Evolutionary conservation across 352 stramenopile species (phyloP).

Genomic region (Thraustochytrium striatum): DNA sequence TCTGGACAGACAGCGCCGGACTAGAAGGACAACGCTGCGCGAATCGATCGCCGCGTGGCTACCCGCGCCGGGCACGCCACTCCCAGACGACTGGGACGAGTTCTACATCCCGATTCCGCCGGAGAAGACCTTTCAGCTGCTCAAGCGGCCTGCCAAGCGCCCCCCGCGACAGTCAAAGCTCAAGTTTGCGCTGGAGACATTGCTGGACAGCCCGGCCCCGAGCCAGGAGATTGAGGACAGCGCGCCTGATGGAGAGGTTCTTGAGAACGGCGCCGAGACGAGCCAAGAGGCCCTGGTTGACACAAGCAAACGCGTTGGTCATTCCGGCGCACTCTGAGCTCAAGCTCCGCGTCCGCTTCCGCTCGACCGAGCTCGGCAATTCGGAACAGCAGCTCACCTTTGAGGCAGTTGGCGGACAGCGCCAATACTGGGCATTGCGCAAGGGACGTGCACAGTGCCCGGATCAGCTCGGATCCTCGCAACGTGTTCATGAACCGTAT

Average conservation of each 20-base stretch:
- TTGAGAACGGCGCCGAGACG: neutral
- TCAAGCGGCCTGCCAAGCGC: neutral
- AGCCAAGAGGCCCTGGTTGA: conserved; percentile 47
- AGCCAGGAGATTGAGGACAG: neutral
- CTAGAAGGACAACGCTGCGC: too few relatives aligned
- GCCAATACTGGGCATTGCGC: conserved; percentile 74
- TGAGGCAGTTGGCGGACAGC: conserved; percentile 75
- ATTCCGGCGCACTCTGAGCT: conserved; percentile 64
- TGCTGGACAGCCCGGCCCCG: neutral
- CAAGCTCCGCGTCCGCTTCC: conserved; percentile 72
- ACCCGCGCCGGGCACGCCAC: conserved; percentile 7
- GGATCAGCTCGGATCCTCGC: conserved; percentile 82
- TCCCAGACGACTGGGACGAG: conserved; percentile 28
- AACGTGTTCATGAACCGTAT: conserved; percentile 90
- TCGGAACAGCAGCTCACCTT: conserved; percentile 79
- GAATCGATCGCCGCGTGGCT: neutral
- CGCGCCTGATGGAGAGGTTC: neutral
- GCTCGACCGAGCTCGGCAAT: conserved; percentile 65
- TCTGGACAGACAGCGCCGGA: too few relatives aligned
- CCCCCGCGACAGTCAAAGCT: neutral
- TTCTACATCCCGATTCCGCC: neutral
- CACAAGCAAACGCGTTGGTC: too few relatives aligned
- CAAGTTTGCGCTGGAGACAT: neutral
- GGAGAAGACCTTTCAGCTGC: neutral
- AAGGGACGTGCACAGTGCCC: conserved; percentile 74